Percentiles rank a stretch among this genome's conserved stretches.
Conservation (phyloP, 2,329 filamentous ascomycete genomes). For the Diaporthe eres region DNA sequence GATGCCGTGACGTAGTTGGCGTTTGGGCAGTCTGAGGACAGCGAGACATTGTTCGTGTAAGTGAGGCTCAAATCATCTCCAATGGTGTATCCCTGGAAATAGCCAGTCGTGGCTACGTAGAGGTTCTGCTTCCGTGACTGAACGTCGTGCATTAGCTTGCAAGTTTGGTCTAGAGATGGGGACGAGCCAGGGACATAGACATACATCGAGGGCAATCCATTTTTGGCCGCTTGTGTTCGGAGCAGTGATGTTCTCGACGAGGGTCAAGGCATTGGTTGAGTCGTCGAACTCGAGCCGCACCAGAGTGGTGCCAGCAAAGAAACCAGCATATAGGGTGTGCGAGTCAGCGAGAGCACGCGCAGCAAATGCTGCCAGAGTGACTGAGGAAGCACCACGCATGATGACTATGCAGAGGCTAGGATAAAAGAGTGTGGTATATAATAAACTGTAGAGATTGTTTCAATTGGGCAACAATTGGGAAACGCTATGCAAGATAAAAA, state of each 20-base stretch:
- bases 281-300: conserved; percentile 52
- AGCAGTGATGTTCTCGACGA: conserved; percentile 45
- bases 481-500: background rate
- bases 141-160: conserved; percentile 18
- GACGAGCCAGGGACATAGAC: conserved; percentile 31
- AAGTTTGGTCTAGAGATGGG: background rate
- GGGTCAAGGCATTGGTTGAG: conserved; percentile 44
- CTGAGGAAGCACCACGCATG: conserved; percentile 5
- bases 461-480: background rate
- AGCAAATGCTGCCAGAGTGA: conserved; percentile 17
- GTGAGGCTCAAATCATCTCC: conserved; percentile 40
- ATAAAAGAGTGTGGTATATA: background rate
- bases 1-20: conserved; percentile 43
- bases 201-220: conserved; percentile 47
- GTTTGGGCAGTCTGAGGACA: conserved; percentile 41
- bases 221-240: conserved; percentile 39
- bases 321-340: conserved; percentile 30
- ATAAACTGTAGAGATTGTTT: background rate
- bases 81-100: conserved; percentile 44
- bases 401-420: background rate
- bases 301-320: conserved; percentile 26
- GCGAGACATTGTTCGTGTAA: conserved; percentile 42
- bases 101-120: conserved; percentile 43
- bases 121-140: conserved; percentile 39
- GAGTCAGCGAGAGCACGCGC: conserved; percentile 20